Percentiles rank a stretch among this genome's conserved stretches.
Evolutionary conservation across 306 rosid genomes (phyloP).

Genomic region (Vicia sativa): DNA sequence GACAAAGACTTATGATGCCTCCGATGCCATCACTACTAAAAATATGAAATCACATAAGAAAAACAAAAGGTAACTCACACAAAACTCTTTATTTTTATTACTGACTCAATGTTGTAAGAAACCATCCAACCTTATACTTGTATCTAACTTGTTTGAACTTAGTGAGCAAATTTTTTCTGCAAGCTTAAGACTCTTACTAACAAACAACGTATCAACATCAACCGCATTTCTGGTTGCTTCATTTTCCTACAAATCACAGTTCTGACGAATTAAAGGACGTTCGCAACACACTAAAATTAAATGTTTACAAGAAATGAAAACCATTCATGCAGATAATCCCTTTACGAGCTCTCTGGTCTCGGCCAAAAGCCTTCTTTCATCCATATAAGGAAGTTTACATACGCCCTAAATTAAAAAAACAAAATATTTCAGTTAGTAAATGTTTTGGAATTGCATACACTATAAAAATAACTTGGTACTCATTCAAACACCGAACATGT

Average conservation of each 20-base stretch:
- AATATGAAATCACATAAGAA: background rate
- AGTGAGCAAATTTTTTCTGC: conserved; percentile 31
- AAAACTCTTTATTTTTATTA: background rate
- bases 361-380: conserved; percentile 47
- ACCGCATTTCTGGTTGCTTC: conserved; percentile 45
- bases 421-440: background rate
- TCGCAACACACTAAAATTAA: background rate
- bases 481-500: too few relatives aligned
- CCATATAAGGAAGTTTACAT: conserved; percentile 57
- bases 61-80: background rate
- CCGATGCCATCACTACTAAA: conserved; percentile 46
- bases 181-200: conserved; percentile 31
- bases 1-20: conserved; percentile 34
- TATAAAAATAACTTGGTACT: background rate
- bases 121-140: conserved; percentile 38
- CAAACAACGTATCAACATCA: conserved; percentile 42
- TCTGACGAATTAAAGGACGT: background rate
- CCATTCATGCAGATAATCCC: conserved; percentile 44
- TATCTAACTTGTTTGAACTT: conserved; percentile 19
- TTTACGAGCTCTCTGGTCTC: conserved; percentile 45
- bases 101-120: too few relatives aligned
- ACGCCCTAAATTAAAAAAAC: conserved; percentile 40
- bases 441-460: background rate
- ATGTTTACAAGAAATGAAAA: background rate
- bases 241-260: conserved; percentile 28